Evolutionary conservation across 2,329 filamentous ascomycete species (phyloP).

Genomic region (Hypoxylon sp.): DNA sequence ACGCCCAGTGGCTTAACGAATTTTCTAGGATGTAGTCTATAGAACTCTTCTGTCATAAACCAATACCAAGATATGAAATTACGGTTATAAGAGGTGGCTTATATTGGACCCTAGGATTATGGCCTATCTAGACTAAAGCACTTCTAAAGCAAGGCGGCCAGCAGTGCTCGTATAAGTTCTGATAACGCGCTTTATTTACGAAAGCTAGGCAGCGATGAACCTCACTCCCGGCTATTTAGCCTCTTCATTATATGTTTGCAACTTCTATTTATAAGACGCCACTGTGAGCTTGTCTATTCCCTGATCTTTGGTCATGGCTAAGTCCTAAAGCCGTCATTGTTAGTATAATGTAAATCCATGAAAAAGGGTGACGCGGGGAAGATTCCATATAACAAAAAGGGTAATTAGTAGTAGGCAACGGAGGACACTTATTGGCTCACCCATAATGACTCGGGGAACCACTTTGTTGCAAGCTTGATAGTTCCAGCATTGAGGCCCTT

Average conservation of each 20-base stretch:
- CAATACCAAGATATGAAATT: too few species aligned
- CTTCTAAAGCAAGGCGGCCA: too few species aligned
- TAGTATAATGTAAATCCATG: not conserved
- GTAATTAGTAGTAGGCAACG: not conserved
- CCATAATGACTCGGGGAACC: not conserved
- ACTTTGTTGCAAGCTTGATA: not conserved
- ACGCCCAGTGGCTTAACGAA: too few species aligned
- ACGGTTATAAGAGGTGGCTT: too few species aligned
- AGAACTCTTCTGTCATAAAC: too few species aligned
- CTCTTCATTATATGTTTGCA: not conserved
- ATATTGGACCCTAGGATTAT: too few species aligned
- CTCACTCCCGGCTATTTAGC: not conserved
- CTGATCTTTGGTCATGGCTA: not conserved
- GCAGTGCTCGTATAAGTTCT: too few species aligned
- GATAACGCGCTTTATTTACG: too few species aligned
- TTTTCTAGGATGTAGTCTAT: too few species aligned
- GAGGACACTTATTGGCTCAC: not conserved
- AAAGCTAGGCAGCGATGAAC: too few species aligned
- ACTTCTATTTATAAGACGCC: not conserved
- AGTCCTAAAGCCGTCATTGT: not conserved
- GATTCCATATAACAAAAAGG: not conserved
- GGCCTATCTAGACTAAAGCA: too few species aligned
- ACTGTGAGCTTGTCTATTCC: not conserved
- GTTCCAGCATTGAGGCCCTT: not conserved
- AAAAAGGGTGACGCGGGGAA: not conserved